Evolutionary conservation across 1,139 yeast species (phyloP).

Genomic region (Candida tetrigidarum): DNA sequence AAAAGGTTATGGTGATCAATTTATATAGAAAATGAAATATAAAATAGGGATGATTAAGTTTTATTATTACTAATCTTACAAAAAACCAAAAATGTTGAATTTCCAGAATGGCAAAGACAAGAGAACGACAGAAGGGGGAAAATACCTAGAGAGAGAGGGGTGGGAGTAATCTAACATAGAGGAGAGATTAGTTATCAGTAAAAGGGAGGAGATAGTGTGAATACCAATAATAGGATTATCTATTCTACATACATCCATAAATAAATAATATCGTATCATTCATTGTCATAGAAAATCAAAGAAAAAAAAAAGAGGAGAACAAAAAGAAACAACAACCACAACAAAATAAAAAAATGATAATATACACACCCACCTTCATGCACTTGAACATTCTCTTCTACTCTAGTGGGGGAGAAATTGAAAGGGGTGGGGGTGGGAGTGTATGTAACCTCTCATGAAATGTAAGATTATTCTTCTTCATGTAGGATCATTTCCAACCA

Average conservation of each 20-base stretch:
- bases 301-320: background rate
- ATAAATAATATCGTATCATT: background rate
- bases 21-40: no score
- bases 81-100: no score
- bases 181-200: no score
- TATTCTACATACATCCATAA: background rate
- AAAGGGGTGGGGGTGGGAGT: no score
- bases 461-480: background rate
- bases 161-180: background rate
- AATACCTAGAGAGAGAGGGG: no score
- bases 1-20: no score
- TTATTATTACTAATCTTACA: background rate
- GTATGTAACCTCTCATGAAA: no score
- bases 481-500: background rate
- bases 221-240: background rate
- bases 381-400: background rate
- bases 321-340: background rate
- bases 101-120: no score
- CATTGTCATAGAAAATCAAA: background rate
- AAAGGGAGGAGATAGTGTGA: background rate
- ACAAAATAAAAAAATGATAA: no score
- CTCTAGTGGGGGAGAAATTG: background rate
- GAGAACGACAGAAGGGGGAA: no score
- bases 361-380: no score
- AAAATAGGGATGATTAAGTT: background rate